phyloP scores from a whole-genome alignment of 2,329 filamentous ascomycete genomes.

The Alternaria ethzedia region DNA sequence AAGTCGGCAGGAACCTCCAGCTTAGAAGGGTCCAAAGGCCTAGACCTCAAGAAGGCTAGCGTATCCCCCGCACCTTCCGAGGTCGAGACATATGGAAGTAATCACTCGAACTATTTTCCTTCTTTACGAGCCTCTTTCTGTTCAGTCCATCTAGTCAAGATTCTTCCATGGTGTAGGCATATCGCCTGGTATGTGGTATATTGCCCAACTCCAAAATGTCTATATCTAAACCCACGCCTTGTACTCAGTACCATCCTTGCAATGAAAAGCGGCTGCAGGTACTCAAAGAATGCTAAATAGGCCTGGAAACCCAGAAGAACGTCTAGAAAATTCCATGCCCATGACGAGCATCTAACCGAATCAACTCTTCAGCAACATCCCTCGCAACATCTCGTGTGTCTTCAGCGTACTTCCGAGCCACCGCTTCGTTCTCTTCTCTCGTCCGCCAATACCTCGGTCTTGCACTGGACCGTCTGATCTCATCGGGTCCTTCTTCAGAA shows the following conservation, averaged over 20 bases:
- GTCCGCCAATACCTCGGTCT: conserved; percentile 17
- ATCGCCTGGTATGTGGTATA: background rate
- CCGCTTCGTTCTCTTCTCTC: conserved; percentile 19
- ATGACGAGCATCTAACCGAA: conserved; percentile 2
- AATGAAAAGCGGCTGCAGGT: background rate
- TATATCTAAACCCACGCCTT: background rate
- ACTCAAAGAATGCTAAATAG: too few species aligned
- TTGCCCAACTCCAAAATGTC: background rate
- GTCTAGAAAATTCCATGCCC: background rate
- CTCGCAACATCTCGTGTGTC: conserved; percentile 11
- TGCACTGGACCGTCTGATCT: conserved; percentile 18
- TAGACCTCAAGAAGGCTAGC: background rate
- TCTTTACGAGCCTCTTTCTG: background rate
- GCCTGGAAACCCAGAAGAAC: background rate
- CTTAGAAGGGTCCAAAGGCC: background rate
- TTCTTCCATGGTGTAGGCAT: background rate
- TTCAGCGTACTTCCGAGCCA: conserved; percentile 9
- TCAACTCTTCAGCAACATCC: conserved; percentile 9
- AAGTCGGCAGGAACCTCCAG: background rate
- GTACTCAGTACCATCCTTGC: background rate
- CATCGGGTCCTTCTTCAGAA: background rate
- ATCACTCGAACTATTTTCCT: background rate
- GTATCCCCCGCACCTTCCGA: background rate
- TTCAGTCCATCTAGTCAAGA: background rate
- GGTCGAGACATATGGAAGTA: too few species aligned